phyloP scores from a whole-genome alignment of 441 rosid genomes.

The Populus tomentosa region DNA sequence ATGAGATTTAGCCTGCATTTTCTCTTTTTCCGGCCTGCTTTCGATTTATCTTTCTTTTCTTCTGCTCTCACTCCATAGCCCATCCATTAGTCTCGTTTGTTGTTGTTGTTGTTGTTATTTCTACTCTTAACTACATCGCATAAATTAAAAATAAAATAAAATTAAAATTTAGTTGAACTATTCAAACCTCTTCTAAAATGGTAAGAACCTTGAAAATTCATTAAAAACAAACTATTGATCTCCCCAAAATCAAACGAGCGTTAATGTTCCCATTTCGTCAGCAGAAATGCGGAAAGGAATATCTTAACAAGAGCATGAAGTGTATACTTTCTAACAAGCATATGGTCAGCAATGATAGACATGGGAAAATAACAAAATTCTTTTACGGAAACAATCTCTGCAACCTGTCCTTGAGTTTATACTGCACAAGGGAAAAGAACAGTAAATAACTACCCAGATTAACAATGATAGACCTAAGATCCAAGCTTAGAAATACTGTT shows the following conservation, averaged over 20 bases:
- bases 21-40: background rate
- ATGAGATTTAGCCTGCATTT: background rate
- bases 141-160: too few relatives aligned
- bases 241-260: too few relatives aligned
- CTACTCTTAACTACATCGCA: too few relatives aligned
- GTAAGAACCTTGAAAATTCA: too few relatives aligned
- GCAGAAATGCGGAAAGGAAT: background rate
- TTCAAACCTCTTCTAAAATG: too few relatives aligned
- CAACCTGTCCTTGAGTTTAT: conserved; percentile 52
- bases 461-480: background rate
- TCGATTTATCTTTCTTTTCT: too few relatives aligned
- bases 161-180: too few relatives aligned
- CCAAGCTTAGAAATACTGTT: too few relatives aligned
- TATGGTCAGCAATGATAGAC: conserved; percentile 27
- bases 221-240: too few relatives aligned
- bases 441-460: conserved; percentile 1
- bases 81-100: background rate
- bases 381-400: conserved; percentile 38
- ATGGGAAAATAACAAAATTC: conserved; percentile 59
- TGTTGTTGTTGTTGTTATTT: too few relatives aligned
- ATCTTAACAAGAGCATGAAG: background rate
- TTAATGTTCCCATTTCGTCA: background rate
- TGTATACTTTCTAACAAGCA: background rate
- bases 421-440: conserved; percentile 41
- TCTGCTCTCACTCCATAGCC: background rate